Evolutionary conservation across 2,329 filamentous ascomycete genomes (phyloP), one percentile per base, ranked within the genome.

Genomic region (Metarhizium rileyi): DNA sequence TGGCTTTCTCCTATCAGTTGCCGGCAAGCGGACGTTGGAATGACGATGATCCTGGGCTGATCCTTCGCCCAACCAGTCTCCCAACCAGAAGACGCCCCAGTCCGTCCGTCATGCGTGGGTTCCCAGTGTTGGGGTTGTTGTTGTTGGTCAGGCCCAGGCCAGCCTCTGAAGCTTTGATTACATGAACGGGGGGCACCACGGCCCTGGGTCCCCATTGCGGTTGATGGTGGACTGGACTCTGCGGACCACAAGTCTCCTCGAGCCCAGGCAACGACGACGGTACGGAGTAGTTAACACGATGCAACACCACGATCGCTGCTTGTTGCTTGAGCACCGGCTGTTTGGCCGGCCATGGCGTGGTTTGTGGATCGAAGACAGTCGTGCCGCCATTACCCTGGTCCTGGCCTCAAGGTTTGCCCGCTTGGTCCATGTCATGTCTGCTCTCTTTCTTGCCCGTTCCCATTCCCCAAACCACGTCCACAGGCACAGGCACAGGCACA

Each of bases 161-260:
- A n/a, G 23, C 40, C 40, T 28, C 10, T n/a, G 36, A 47, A 43
- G 28, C 41, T 48, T 45, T 51, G 49, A 51, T 51, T 51, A 30
- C 40, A 22, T 18, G 18, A 26, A 43, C 33, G 40, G 49, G 49
- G n/a, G 48, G 43, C 23, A 35, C 9, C 18, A 38, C 45, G 45
- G 45, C 20, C 20, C 35, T 41, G 35, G 36, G 45, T 51, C 45
- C 49, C 49, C 12, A 26, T 48, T 51, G 46, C 27, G 49, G 49
- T 45, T 25, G n/a, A 20, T 38, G n/a, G 10, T 18, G 47, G 47
- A 16, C 36, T 14, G 10, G 35, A 33, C 30, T 33, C 30, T 33
- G 30, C 30, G 35, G 16, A n/a, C 35, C 35, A 38, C 30, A 33
- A n/a, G n/a, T n/a, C n/a, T n/a, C n/a, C n/a, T n/a, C n/a, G 16